Conservation (phyloP, 169 alveolate genomes). For the Cytauxzoon felis region DNA sequence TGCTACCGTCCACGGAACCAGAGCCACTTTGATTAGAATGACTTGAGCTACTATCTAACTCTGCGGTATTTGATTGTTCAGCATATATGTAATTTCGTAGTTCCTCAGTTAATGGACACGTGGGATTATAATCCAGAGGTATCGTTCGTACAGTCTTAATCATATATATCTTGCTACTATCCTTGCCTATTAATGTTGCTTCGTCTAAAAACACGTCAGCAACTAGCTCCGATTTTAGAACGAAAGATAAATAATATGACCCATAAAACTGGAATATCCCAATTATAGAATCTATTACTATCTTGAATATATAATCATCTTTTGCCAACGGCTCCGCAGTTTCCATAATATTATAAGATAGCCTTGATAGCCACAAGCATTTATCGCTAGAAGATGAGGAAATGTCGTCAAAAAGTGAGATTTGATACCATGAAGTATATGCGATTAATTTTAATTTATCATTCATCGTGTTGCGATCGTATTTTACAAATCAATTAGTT, state of each 20-base stretch:
- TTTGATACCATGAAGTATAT: slow-evolving; percentile 17
- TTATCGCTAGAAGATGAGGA: neutral
- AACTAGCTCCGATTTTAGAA: slow-evolving; percentile 30
- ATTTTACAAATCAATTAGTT: too few relatives aligned
- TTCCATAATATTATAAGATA: slow-evolving; percentile 24
- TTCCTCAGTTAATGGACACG: neutral
- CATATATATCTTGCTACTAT: slow-evolving; percentile 7
- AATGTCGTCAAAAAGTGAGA: neutral
- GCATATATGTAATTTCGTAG: neutral
- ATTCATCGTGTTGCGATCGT: slow-evolving; percentile 22
- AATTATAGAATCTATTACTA: slow-evolving; percentile 27
- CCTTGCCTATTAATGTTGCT: slow-evolving; percentile 10
- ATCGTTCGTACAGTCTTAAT: slow-evolving; percentile 19
- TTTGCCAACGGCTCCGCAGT: slow-evolving; percentile 18
- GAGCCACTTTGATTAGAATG: neutral
- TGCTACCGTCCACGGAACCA: neutral
- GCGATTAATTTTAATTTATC: neutral
- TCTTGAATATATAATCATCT: slow-evolving; percentile 16
- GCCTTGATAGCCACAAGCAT: slow-evolving; percentile 45
- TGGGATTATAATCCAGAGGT: slow-evolving; percentile 18
- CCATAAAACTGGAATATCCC: slow-evolving; percentile 39
- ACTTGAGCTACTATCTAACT: slow-evolving; percentile 1
- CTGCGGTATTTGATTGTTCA: neutral
- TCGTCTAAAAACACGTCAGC: slow-evolving; percentile 24
- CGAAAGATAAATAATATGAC: slow-evolving; percentile 29